A percentile compares a stretch with the other conserved stretches of the same genome.
These are phyloP conservation scores for Lasiodiplodia sp. DNA, from an alignment of 2,329 filamentous ascomycete genomes.

Conservation along the genomic window DNA sequence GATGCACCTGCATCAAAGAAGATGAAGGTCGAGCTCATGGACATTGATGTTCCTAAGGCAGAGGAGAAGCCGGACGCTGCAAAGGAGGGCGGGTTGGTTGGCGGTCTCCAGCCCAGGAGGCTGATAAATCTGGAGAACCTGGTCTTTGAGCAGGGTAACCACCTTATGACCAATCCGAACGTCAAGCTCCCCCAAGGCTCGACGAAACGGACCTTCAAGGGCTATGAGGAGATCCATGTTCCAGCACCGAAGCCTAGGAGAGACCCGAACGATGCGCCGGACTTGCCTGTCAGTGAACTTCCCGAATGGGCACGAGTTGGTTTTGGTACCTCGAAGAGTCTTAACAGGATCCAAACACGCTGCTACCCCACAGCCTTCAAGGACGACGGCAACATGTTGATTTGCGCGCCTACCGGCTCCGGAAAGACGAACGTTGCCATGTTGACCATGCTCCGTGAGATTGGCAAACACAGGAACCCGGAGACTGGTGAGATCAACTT, in stretches of 20 bases:
- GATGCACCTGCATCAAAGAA: constrained; percentile 71
- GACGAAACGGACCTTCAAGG: constrained; percentile 94
- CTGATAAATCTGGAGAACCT: constrained; percentile 95
- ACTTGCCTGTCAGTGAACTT: constrained; percentile 85
- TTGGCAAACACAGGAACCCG: constrained; percentile 91
- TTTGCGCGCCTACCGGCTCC: constrained; percentile 95
- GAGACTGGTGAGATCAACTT: constrained; percentile 92
- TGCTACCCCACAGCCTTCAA: constrained; percentile 91
- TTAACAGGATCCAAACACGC: constrained; percentile 95
- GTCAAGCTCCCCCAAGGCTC: constrained; percentile 93
- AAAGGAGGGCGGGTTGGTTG: constrained; percentile 65
- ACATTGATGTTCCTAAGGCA: constrained; percentile 77
- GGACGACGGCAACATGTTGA: constrained; percentile 95
- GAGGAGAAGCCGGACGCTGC: constrained; percentile 56
- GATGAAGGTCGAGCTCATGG: constrained; percentile 85
- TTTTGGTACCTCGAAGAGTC: constrained; percentile 83
- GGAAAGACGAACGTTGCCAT: constrained; percentile 99
- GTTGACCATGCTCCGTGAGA: constrained; percentile 93
- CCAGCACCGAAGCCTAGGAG: constrained; percentile 88
- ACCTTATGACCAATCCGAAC: constrained; percentile 99
- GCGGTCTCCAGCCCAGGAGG: constrained; percentile 84
- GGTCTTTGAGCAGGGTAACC: constrained; percentile 96
- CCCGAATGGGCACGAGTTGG: constrained; percentile 90
- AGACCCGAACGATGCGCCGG: constrained; percentile 75
- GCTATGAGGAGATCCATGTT: constrained; percentile 98